These are phyloP conservation scores for Carex parvula DNA, from an alignment of 176 grass and related monocot species.

Conservation along the genomic window DNA sequence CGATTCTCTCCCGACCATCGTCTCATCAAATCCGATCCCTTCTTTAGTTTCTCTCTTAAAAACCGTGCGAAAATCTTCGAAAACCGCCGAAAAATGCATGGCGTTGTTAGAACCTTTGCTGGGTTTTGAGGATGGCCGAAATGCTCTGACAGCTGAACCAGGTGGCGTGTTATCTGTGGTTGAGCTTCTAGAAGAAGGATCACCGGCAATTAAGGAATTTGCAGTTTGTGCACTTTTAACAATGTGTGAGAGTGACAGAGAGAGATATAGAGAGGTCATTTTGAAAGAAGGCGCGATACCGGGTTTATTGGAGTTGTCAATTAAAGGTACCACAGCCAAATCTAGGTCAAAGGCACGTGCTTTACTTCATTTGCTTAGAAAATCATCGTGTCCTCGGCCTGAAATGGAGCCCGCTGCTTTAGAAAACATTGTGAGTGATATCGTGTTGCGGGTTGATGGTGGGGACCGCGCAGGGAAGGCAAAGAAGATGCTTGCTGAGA, in stretches of 20 bases:
- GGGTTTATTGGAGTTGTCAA: constrained; percentile 75
- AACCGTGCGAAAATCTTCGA: constrained; percentile 73
- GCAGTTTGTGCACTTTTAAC: constrained; percentile 73
- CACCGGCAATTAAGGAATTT: constrained; percentile 58
- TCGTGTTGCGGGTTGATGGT: constrained; percentile 70
- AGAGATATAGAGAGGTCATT: constrained; percentile 69
- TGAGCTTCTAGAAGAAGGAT: constrained; percentile 93
- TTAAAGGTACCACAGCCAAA: constrained; percentile 64
- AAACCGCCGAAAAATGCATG: constrained; percentile 67
- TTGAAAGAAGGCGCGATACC: constrained; percentile 84
- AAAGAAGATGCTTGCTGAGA: constrained; percentile 98
- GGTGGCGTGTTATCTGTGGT: constrained; percentile 75
- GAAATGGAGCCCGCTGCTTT: constrained; percentile 54
- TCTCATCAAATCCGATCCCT: constrained; percentile 66
- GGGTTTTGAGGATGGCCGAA: constrained; percentile 53
- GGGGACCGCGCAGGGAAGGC: constrained; percentile 68
- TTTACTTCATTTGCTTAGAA: constrained; percentile 59
- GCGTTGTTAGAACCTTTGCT: constrained; percentile 76
- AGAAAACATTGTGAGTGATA: constrained; percentile 77
- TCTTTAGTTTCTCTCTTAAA: constrained; percentile 62
- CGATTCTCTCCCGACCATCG: constrained; percentile 57
- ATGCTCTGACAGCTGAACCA: constrained; percentile 58
- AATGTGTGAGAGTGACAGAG: constrained; percentile 68
- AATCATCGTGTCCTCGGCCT: constrained; percentile 43
- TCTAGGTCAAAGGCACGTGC: constrained; percentile 58